A percentile compares a stretch with the other conserved stretches of the same genome.
These are phyloP conservation scores for Plasmodiophora brassicae DNA, from an alignment of 208 protist genomes.

Conservation along the genomic window DNA sequence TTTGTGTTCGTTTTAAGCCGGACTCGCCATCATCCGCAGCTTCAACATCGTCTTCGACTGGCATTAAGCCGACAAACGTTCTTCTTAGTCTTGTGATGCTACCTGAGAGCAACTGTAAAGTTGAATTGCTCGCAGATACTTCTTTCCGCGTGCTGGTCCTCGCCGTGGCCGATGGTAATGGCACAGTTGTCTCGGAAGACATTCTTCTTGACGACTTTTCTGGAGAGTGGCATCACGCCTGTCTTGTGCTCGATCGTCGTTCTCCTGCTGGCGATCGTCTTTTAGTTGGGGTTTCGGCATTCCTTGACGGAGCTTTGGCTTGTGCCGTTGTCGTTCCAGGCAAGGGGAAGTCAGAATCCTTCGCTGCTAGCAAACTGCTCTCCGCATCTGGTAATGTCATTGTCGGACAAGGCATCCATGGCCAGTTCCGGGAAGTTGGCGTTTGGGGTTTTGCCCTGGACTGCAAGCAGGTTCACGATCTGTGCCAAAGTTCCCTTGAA, in stretches of 20 bases:
- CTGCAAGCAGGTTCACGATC: slow-evolving; percentile 18
- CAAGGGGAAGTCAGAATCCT: background rate
- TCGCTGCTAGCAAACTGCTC: background rate
- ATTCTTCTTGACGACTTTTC: background rate
- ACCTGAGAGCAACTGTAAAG: background rate
- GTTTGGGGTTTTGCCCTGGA: background rate
- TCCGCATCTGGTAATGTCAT: background rate
- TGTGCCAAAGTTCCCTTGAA: background rate
- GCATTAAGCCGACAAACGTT: too few species aligned
- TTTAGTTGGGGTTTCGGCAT: background rate
- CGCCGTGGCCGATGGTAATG: background rate
- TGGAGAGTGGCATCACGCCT: background rate
- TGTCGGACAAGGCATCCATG: background rate
- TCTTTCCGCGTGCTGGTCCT: background rate
- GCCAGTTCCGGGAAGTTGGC: background rate
- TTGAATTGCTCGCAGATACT: background rate
- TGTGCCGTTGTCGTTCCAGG: background rate
- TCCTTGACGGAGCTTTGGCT: slow-evolving; percentile 13
- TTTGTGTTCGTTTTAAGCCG: background rate
- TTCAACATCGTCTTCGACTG: background rate
- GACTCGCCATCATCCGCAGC: background rate
- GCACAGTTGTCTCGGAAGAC: background rate
- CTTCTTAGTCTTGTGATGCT: background rate
- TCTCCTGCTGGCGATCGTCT: background rate
- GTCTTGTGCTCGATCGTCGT: background rate